A percentile compares a stretch with the other conserved stretches of the same genome.
Conservation (phyloP, 2,329 filamentous ascomycete species). For the Periglandula ipomoeae region DNA sequence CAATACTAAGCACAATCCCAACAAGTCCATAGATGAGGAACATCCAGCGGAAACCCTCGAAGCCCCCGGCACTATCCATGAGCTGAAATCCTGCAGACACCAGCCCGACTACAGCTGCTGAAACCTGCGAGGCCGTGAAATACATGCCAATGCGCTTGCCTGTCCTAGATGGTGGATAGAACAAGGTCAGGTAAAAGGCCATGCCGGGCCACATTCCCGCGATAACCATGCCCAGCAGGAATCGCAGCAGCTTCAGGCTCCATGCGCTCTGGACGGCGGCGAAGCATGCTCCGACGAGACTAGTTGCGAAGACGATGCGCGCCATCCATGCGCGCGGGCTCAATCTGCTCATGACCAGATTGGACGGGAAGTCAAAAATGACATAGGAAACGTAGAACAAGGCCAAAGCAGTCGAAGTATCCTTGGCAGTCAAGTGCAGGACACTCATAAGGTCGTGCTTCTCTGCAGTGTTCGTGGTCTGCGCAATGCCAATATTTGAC, state of each 20-base stretch:
- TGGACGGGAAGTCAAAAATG: slow-evolving; percentile 80
- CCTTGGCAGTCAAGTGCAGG: slow-evolving; percentile 59
- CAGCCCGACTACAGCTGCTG: slow-evolving; percentile 78
- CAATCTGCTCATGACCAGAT: slow-evolving; percentile 77
- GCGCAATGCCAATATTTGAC: slow-evolving; percentile 86
- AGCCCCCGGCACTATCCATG: slow-evolving; percentile 69
- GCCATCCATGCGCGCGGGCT: slow-evolving; percentile 89
- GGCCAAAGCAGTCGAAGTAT: slow-evolving; percentile 76
- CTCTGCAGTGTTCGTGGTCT: slow-evolving; percentile 73
- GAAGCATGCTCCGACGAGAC: slow-evolving; percentile 75
- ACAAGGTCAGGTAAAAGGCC: slow-evolving; percentile 85
- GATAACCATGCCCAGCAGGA: slow-evolving; percentile 78
- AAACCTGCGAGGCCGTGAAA: slow-evolving; percentile 82
- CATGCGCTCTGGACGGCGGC: slow-evolving; percentile 72
- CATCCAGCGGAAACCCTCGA: slow-evolving; percentile 88
- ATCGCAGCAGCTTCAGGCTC: slow-evolving; percentile 81
- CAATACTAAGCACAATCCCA: slow-evolving; percentile 60
- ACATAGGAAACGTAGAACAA: slow-evolving; percentile 92
- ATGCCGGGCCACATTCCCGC: slow-evolving; percentile 95
- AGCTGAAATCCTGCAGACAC: slow-evolving; percentile 87
- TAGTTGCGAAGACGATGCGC: slow-evolving; percentile 79
- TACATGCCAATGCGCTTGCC: slow-evolving; percentile 85
- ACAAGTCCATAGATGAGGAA: slow-evolving; percentile 79
- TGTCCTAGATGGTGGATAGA: slow-evolving; percentile 79
- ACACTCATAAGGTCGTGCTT: slow-evolving; percentile 68